Evolutionary conservation across 2,329 filamentous ascomycete genomes (phyloP).

Genomic region (Claviceps arundinis): DNA sequence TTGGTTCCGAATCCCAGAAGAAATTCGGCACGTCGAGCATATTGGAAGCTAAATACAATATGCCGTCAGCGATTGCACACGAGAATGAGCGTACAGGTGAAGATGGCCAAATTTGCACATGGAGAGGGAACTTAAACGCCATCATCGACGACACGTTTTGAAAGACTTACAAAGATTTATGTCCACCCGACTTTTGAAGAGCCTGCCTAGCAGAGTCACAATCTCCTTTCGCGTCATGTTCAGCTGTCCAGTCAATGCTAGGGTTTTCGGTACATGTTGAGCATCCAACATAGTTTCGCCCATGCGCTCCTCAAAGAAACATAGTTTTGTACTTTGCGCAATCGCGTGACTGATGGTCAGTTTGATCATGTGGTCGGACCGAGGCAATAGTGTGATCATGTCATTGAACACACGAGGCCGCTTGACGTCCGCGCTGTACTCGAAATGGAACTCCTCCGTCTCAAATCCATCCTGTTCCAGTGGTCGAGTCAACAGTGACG

Average conservation of each 20-base stretch:
- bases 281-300: constrained; percentile 85
- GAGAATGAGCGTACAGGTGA: neutral
- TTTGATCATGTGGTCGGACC: constrained; percentile 96
- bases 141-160: neutral
- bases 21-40: constrained; percentile 94
- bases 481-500: constrained; percentile 62
- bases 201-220: constrained; percentile 73
- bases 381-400: constrained; percentile 92
- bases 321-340: constrained; percentile 90
- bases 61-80: neutral
- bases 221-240: constrained; percentile 89
- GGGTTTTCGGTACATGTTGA: constrained; percentile 76
- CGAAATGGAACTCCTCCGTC: constrained; percentile 96
- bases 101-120: neutral
- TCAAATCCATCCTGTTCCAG: constrained; percentile 85
- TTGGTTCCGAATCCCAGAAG: constrained; percentile 97
- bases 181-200: constrained; percentile 91
- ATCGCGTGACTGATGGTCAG: constrained; percentile 95
- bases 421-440: constrained; percentile 78
- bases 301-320: constrained; percentile 94
- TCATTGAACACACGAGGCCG: constrained; percentile 93
- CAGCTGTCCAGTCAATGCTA: constrained; percentile 79
- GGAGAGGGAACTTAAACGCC: no score
- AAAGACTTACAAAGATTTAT: constrained; percentile 78
- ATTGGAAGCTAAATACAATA: constrained; percentile 56